phyloP scores from a whole-genome alignment of 257 asterid species.

The Solanum tarijense region DNA sequence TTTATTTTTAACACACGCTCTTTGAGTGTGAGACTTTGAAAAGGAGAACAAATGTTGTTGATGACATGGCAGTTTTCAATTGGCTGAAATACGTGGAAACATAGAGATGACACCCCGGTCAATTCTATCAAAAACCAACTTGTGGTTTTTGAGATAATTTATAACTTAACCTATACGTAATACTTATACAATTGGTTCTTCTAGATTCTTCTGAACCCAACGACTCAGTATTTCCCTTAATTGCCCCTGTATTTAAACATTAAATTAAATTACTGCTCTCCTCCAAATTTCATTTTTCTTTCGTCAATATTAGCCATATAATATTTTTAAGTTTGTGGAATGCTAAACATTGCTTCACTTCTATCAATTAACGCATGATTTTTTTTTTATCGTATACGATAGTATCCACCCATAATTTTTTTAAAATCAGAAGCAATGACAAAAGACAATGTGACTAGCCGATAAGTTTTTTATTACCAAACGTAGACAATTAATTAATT shows the following conservation, averaged over 20 bases:
- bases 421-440: not conserved
- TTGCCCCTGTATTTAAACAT: not conserved
- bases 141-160: not conserved
- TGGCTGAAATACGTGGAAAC: constrained; percentile 1
- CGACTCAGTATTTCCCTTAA: not conserved
- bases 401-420: not conserved
- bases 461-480: not conserved
- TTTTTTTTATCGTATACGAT: no score
- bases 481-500: not conserved
- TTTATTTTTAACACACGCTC: not conserved
- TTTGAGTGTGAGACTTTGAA: not conserved
- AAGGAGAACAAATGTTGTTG: not conserved
- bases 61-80: constrained; percentile 7
- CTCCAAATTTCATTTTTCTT: not conserved
- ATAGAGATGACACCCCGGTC: not conserved
- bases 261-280: not conserved
- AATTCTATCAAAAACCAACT: not conserved
- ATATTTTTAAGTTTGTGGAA: not conserved
- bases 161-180: not conserved
- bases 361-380: not conserved
- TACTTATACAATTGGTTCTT: not conserved
- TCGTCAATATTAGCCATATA: not conserved
- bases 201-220: not conserved
- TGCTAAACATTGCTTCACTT: not conserved
- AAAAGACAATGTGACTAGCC: not conserved